These are phyloP conservation scores for Heliamphora exappendiculata DNA, from an alignment of 148 eudicot species.

Conservation along the genomic window DNA sequence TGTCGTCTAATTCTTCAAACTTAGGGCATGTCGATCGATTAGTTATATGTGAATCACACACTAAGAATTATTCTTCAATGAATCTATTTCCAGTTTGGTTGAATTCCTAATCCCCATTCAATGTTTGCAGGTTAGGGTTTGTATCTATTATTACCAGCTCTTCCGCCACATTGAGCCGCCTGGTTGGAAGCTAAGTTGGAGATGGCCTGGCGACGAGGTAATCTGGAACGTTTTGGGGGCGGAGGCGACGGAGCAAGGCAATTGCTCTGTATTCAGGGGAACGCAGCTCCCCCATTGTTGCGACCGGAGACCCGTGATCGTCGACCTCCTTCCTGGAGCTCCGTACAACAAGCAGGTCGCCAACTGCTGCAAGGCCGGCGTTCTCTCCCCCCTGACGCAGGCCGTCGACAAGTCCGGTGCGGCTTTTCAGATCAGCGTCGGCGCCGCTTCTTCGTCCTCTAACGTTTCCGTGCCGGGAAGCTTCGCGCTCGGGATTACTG, in stretches of 20 bases:
- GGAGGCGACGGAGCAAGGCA: slow-evolving; percentile 72
- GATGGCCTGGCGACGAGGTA: slow-evolving; percentile 52
- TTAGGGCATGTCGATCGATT: too few relatives aligned
- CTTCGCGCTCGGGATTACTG: slow-evolving; percentile 52
- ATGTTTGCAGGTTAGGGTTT: slow-evolving; percentile 39
- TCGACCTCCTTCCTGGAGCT: slow-evolving; percentile 59
- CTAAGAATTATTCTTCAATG: too few relatives aligned
- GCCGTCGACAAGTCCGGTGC: slow-evolving; percentile 31
- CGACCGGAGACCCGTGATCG: slow-evolving; percentile 48
- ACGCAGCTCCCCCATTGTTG: slow-evolving; percentile 60
- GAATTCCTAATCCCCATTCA: too few relatives aligned
- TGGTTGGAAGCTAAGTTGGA: slow-evolving; percentile 77
- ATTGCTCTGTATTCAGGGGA: slow-evolving; percentile 45
- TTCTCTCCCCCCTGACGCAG: slow-evolving; percentile 52
- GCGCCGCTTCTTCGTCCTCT: slow-evolving; percentile 3
- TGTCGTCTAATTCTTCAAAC: too few relatives aligned
- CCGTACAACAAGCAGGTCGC: slow-evolving; percentile 41
- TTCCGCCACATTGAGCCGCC: slow-evolving; percentile 67
- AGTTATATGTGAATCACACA: too few relatives aligned
- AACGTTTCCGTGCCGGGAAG: neutral
- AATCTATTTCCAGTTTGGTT: too few relatives aligned
- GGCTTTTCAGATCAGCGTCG: slow-evolving; percentile 55
- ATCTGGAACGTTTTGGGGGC: slow-evolving; percentile 67
- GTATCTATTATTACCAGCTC: slow-evolving; percentile 59
- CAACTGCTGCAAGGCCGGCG: slow-evolving; percentile 74